These are phyloP conservation scores for Mycosarcoma mackinlayi DNA, from an alignment of 1,284 basidiomycete species.

Conservation along the genomic window DNA sequence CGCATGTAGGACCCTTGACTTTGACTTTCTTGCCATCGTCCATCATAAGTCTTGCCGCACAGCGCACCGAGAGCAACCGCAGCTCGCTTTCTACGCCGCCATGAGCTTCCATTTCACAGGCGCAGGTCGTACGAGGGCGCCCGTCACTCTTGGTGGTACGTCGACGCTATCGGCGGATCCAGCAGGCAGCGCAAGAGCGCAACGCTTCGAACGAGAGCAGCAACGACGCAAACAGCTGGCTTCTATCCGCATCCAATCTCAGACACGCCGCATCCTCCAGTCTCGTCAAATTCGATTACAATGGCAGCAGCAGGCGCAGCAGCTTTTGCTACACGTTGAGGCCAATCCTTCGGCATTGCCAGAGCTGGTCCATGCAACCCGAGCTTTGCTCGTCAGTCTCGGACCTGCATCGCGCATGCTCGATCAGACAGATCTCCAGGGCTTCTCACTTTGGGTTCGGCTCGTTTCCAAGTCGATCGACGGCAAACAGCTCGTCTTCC, in stretches of 20 bases:
- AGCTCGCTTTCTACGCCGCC: background rate
- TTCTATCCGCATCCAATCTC: constrained; percentile 29
- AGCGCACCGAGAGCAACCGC: no score
- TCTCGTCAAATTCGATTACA: constrained; percentile 17
- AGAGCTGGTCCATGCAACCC: constrained; percentile 20
- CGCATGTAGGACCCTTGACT: background rate
- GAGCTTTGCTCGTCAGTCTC: constrained; percentile 26
- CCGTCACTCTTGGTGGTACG: constrained; percentile 44
- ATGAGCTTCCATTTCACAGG: constrained; percentile 58
- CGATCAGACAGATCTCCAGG: constrained; percentile 10
- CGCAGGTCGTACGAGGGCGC: constrained; percentile 28
- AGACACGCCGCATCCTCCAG: constrained; percentile 28
- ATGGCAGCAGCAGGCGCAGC: constrained; percentile 10
- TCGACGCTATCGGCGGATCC: constrained; percentile 34
- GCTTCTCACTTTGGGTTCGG: constrained; percentile 25
- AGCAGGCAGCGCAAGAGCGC: constrained; percentile 35
- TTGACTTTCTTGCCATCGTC: background rate
- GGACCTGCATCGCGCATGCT: constrained; percentile 19
- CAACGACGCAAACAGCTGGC: constrained; percentile 29
- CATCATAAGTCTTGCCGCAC: no score
- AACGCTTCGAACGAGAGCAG: constrained; percentile 42
- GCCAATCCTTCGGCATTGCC: background rate
- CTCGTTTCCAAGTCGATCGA: constrained; percentile 21
- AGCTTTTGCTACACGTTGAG: constrained; percentile 15
- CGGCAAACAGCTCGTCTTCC: constrained; percentile 23